phyloP scores from a whole-genome alignment of 2,329 filamentous ascomycete genomes.

The Epichloe uncinata region DNA sequence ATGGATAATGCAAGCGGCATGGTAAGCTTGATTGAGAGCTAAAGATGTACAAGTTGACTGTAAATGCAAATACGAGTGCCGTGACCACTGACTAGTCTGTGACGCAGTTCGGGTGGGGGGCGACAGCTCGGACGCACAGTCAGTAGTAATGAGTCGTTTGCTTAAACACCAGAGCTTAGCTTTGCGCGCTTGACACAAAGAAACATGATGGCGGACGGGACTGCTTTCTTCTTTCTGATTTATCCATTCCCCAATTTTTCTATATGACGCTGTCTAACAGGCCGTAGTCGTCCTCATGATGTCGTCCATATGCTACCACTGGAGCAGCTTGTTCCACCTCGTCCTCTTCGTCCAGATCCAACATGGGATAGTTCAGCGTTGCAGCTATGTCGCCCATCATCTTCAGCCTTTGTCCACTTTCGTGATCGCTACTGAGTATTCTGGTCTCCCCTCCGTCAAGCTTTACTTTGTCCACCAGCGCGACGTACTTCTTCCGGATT shows the following conservation, averaged over 20 bases:
- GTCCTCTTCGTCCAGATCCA: conserved; percentile 63
- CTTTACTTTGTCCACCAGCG: conserved; percentile 76
- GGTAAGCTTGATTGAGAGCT: too few relatives aligned
- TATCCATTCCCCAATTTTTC: background rate
- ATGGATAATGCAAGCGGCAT: too few relatives aligned
- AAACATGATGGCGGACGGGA: too few relatives aligned
- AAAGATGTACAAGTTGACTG: too few relatives aligned
- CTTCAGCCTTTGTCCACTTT: conserved; percentile 77
- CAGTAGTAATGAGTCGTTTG: too few relatives aligned
- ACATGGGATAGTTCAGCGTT: conserved; percentile 77
- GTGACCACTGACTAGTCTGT: too few relatives aligned
- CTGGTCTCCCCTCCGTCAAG: conserved; percentile 76
- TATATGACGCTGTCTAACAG: conserved; percentile 23
- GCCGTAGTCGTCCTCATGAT: conserved; percentile 16
- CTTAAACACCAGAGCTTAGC: background rate
- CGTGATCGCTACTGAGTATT: conserved; percentile 85
- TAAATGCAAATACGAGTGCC: too few relatives aligned
- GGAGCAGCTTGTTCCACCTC: conserved; percentile 23
- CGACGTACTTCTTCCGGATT: conserved; percentile 68
- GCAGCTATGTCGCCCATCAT: conserved; percentile 79
- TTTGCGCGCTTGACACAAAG: too few relatives aligned
- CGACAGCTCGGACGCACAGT: too few relatives aligned
- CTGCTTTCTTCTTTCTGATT: background rate
- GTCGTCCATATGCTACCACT: conserved; percentile 5
- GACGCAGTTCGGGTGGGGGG: too few relatives aligned